These are phyloP conservation scores for Oropetium thomaeum DNA, from an alignment of 176 grass and related monocot genomes.

Conservation along the genomic window DNA sequence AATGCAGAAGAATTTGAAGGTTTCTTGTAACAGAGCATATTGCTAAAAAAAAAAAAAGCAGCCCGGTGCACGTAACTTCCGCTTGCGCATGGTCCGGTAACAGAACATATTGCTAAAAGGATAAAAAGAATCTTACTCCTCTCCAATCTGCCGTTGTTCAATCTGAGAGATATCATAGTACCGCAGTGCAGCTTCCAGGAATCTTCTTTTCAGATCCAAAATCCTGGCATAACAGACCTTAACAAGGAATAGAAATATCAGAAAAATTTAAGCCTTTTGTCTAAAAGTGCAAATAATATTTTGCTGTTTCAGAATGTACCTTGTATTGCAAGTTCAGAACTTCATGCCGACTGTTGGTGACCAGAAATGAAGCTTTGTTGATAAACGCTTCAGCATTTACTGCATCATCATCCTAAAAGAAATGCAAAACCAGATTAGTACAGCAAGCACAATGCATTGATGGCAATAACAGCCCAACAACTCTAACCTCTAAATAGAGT, in stretches of 20 bases:
- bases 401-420: conserved; percentile 85
- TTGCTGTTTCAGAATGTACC: conserved; percentile 36
- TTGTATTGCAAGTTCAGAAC: conserved; percentile 91
- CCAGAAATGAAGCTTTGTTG: conserved; percentile 98
- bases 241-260: conserved; percentile 6
- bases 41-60: background rate
- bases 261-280: background rate
- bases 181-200: conserved; percentile 94
- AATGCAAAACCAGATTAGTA: conserved; percentile 16
- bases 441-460: background rate
- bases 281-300: background rate
- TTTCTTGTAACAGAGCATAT: background rate
- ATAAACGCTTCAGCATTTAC: conserved; percentile 97
- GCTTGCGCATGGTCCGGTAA: too few species aligned
- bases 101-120: background rate
- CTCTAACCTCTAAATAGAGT: conserved; percentile 92
- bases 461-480: background rate
- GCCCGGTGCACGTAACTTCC: too few species aligned
- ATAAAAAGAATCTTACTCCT: conserved; percentile 63
- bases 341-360: conserved; percentile 83
- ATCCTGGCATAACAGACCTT: conserved; percentile 99
- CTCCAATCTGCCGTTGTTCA: conserved; percentile 92
- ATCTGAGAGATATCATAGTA: conserved; percentile 99
- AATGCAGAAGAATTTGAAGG: background rate
- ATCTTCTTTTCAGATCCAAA: conserved; percentile 92